Conservation (phyloP, 1,284 basidiomycete genomes). For the Naganishia liquefaciens region DNA sequence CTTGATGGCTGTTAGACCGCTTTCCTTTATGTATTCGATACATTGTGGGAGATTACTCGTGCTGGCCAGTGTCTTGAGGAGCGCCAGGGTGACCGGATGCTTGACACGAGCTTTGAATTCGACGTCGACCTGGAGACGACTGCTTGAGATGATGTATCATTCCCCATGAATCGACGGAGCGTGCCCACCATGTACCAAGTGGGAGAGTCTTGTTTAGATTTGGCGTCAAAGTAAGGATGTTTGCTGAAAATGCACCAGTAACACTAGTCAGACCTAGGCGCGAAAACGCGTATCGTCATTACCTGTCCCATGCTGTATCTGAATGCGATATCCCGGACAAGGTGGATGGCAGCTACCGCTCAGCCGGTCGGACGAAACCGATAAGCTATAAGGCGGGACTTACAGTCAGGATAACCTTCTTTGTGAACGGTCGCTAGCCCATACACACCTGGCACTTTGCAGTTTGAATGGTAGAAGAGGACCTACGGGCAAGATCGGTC, state of each 20-base stretch:
- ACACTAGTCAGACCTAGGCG: background rate
- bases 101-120: conserved; percentile 67
- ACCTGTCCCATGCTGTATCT: conserved; percentile 90
- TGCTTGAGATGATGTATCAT: too few species aligned
- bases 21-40: conserved; percentile 64
- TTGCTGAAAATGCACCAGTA: conserved; percentile 50
- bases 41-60: conserved; percentile 57
- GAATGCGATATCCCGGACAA: background rate
- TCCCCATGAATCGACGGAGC: too few species aligned
- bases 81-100: conserved; percentile 75
- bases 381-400: conserved; percentile 45
- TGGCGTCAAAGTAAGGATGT: conserved; percentile 88
- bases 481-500: background rate
- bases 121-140: conserved; percentile 65
- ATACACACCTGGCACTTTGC: conserved; percentile 82
- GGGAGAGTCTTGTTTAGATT: conserved; percentile 72
- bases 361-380: too few species aligned
- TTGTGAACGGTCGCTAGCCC: conserved; percentile 78
- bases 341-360: too few species aligned
- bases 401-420: conserved; percentile 86
- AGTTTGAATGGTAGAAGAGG: conserved; percentile 83
- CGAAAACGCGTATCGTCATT: conserved; percentile 43
- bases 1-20: conserved; percentile 61
- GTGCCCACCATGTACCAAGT: conserved; percentile 76
- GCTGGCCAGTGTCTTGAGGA: conserved; percentile 68